Evolutionary conservation across 345 rosid species (phyloP).

Genomic region (Mercurialis annua): DNA sequence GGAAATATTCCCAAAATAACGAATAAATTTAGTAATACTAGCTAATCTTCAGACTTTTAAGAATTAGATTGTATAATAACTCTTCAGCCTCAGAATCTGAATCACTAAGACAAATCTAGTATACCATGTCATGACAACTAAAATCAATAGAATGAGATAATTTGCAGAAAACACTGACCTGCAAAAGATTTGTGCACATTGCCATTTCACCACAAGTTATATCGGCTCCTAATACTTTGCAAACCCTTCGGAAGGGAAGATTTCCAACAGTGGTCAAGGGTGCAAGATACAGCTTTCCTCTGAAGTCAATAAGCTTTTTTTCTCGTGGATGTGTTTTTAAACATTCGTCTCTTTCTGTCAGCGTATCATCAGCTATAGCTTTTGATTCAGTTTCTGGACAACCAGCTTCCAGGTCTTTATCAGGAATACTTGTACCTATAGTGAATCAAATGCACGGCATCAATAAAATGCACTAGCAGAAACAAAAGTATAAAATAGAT

Average conservation of each 20-base stretch:
- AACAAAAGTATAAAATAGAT: not conserved
- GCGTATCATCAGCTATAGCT: constrained; percentile 24
- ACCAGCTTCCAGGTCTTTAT: constrained; percentile 28
- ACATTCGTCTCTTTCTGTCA: constrained; percentile 49
- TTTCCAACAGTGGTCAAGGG: constrained; percentile 95
- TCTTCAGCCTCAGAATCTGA: constrained; percentile 1
- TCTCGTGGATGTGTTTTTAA: constrained; percentile 72
- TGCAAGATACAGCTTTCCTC: constrained; percentile 86
- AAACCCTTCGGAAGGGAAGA: constrained; percentile 93
- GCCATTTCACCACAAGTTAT: constrained; percentile 99
- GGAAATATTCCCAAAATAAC: not conserved
- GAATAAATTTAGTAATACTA: not conserved
- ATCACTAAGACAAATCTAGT: not conserved
- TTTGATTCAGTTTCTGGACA: constrained; percentile 27
- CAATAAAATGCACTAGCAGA: constrained; percentile 14
- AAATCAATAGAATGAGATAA: not conserved
- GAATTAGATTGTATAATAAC: not conserved
- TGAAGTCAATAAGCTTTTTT: constrained; percentile 82
- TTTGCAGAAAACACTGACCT: constrained; percentile 41
- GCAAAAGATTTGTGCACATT: constrained; percentile 91
- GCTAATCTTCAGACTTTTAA: not conserved
- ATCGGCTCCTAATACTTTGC: constrained; percentile 90
- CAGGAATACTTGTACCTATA: constrained; percentile 36
- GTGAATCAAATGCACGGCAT: constrained; percentile 17
- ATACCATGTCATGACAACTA: not conserved